Base-by-base conservation (phyloP, 306 rosid genomes). In the Citrullus colocynthis region DNA sequence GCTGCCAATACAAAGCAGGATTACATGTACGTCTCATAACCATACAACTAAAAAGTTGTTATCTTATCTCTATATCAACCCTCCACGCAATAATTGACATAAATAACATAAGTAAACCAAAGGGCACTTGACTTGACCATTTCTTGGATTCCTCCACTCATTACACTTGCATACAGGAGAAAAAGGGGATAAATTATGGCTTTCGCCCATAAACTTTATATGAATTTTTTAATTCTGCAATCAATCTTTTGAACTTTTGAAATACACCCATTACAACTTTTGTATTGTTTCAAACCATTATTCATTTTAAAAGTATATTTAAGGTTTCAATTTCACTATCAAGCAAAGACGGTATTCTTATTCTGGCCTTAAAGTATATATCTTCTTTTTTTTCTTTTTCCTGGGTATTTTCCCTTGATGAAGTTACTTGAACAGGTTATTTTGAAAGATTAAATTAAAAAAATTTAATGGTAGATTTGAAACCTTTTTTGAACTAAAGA, bases 1-100 rank as follows among this genome's bases (percentile, higher is more conserved):
- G 96, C 98, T 92, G 97, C 88, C 86, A 83, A 81, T 83, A 55
- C 80, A 82, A 77, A 44, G 63, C 69, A 83, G 32, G 74, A 77
- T 59, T 66, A 86, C 37, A 69, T 69, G 65, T 77, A 58, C 18
- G 72, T 42, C 61, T 48, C 63, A 79, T 13, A 72, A 79, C 58
- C 71, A 60, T 10, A 58, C 48, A 32, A 16, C 62, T 32, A 9
- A 16, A 51, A 74, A 28, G 77, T 74, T 72, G 42, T 49, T 17
- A 74, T 74, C 77, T 74, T 74, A 74, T 49, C 77, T 42, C 75
- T 70, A 21, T 70, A 58, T 70, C 56, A 42, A 45, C 58, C 57
- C 75, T 41, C 57, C 62, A 74, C 58, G 77, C 62, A 74, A 52
- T 37, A 66, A 72, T 72, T 72, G 77, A 16, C 60, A 72, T 72